Percentiles rank a stretch among this genome's conserved stretches.
These are phyloP conservation scores for Tylopilus felleus DNA, from an alignment of 768 basidiomycete genomes.

Conservation along the genomic window DNA sequence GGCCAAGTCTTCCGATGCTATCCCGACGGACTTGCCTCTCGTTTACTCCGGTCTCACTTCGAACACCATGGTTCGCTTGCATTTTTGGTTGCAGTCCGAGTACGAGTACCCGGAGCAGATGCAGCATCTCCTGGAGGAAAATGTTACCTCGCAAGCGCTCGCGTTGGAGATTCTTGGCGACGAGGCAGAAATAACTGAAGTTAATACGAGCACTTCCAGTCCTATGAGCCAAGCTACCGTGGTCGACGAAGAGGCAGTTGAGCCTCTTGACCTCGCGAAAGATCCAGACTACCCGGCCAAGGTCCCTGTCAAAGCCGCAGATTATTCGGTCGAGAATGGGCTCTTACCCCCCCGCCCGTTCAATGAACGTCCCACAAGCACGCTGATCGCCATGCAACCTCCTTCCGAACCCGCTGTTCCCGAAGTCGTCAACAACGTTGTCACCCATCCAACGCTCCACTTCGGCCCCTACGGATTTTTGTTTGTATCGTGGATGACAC, in stretches of 20 bases:
- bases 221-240: constrained; percentile 18
- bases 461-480: constrained; percentile 14
- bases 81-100: constrained; percentile 34
- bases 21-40: constrained; percentile 32
- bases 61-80: constrained; percentile 28
- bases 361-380: constrained; percentile 13
- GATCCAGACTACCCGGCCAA: constrained; percentile 4
- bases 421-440: constrained; percentile 15
- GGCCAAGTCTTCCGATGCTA: constrained; percentile 22
- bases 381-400: constrained; percentile 24
- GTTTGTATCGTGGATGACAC: constrained; percentile 27
- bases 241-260: constrained; percentile 18
- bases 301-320: background rate
- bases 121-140: constrained; percentile 29
- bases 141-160: constrained; percentile 27
- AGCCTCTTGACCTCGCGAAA: background rate
- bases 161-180: constrained; percentile 28
- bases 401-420: constrained; percentile 14
- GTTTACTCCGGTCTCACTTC: constrained; percentile 31
- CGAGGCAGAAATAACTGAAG: constrained; percentile 15
- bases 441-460: constrained; percentile 21
- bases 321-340: background rate
- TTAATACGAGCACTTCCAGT: constrained; percentile 5
- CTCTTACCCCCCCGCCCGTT: background rate
- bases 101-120: constrained; percentile 30